Evolutionary conservation across 2,329 filamentous ascomycete species (phyloP), one percentile per base, ranked within the genome.

Genomic region (Alternaria sp.): DNA sequence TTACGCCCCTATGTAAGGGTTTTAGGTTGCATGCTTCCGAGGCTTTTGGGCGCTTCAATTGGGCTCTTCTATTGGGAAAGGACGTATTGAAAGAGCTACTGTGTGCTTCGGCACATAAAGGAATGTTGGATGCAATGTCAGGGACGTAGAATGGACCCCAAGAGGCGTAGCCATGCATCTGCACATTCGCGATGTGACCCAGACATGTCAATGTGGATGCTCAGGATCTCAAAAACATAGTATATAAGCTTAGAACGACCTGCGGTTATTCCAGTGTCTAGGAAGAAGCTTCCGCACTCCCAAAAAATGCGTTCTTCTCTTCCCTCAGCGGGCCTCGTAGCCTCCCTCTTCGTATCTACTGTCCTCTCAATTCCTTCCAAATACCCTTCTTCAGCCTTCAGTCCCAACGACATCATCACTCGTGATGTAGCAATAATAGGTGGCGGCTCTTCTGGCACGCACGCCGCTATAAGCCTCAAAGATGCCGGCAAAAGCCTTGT

Each of bases 361-460:
- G 36, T 28, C 36, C 4, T 43, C 9, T 52, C 56, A 46, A 36
- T 26, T 7, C 36, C 49, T 14, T 4, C 24, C 11, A 34, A 54
- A 9, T 12, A 42, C 14, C 34, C 54, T 20, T 22, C 22, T 28
- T 20, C 24, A 1, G 24, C 41, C 26, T 44, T 54, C 30, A n/a
- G 46, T 18, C 11, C 51, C 51, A 47, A 20, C 16, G n/a, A 48
- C 14, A 24, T 54, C 38, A 55, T 61, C 18, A 26, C n/a, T 14
- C 38, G 44, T 14, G 77, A 80, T 74, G 70, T 78, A 22, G 65
- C 59, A 20, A 68, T 84, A 57, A 77, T 84, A 38, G 81, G 82
- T 38, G 81, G 81, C 3, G 82, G 82, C 26, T 70, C 77, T 1
- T 64, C 71, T 22, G 81, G 81, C 6, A 80, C 76, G 0, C 78